Base-by-base conservation (phyloP, 768 basidiomycete genomes). In the Lactarius psammicola region DNA sequence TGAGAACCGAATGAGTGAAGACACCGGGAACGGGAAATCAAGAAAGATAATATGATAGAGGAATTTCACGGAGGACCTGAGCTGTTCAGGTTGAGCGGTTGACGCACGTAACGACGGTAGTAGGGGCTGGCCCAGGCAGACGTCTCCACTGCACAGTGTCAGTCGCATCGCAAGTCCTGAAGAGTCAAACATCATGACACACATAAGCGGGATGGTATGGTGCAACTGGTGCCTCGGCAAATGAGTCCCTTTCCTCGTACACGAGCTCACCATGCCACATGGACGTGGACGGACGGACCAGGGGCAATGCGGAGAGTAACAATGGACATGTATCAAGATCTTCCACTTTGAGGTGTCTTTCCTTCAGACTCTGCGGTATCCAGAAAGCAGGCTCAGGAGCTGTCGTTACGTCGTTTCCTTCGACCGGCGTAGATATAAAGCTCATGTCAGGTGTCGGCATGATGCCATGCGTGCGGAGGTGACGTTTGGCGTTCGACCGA, bases 401-500 rank as follows among this genome's bases (percentile, higher is more conserved):
- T 74, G 74, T 70, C 74, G 77, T 26, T 72, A 66, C 13, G 76
- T 80, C 51, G 74, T 76, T 70, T 55, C 75, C 55, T 78, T 78
- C 46, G 69, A 69, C 63, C 78, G 78, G 55, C 77, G 78, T 62
- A 30, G 76, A 79, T 40, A 82, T 78, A 63, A 82, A 69, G 56
- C 82, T 80, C 40, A 77, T 76, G 53, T 83, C 81, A 69, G 82
- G 81, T 51, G 79, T 80, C 30, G 82, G 74, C 46, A 71, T 77
- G 51, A 87, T 80, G 30, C 88, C 87, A 69, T 93, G 90, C 1
- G 88, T 91, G 54, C 88, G 87, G 42, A 90, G 80, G 71, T 93
- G 90, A 38, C 90, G 83, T 74, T 86, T 89, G 18, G 89, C 89
- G 70, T 93, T 93, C 9, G 90, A 92, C 15, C 88, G 85, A 20